Base-by-base conservation (phyloP, 2,329 filamentous ascomycete genomes). In the Exophiala sp. region DNA sequence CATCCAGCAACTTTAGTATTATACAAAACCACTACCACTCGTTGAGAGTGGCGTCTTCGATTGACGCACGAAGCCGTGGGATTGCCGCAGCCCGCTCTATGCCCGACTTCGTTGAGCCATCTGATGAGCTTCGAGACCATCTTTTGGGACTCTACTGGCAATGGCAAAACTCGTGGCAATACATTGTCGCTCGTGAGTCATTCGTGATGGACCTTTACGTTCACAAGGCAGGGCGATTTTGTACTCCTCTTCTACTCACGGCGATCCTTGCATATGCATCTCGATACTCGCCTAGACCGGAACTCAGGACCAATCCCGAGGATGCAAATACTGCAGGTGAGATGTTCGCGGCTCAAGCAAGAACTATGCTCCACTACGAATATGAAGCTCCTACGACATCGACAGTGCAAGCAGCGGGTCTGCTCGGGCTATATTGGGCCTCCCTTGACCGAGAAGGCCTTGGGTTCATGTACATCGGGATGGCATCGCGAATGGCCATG, bases 141-240 rank as follows among this genome's bases (percentile, higher is more conserved):
- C 50, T 53, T 5, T 24, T 50, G 5, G 43, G 24, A 8, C 36
- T 53, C 5, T 53, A 41, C 36, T 53, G 50, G 50, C 16, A 12
- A 14, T 53, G 50, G 50, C 50, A 53, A 36, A 53, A 53, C 16
- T 5, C 43, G n/a, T 53, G 50, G 50, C 50, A 53, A n/a, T 53
- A 53, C 36, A 4, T 53, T 8, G 44, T 53, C 3, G 14, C 20
- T 35, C 10, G 14, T 3, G 18, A 16, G 10, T 11, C 43, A 18
- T 47, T 47, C 18, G 7, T 32, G n/a, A 7, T 9, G 10, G 50
- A 39, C 9, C 12, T 18, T 24, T 11, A 53, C 11, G 5, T 5
- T 3, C 7, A 20, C 7, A 12, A 38, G 18, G 10, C 8, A 7
- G 34, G 34, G 3, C 7, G 34, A 11, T 52, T 20, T 24, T 53